A percentile compares a stretch with the other conserved stretches of the same genome.
Evolutionary conservation across 768 basidiomycete genomes (phyloP).

Genomic region (Punctularia strigosozonata): DNA sequence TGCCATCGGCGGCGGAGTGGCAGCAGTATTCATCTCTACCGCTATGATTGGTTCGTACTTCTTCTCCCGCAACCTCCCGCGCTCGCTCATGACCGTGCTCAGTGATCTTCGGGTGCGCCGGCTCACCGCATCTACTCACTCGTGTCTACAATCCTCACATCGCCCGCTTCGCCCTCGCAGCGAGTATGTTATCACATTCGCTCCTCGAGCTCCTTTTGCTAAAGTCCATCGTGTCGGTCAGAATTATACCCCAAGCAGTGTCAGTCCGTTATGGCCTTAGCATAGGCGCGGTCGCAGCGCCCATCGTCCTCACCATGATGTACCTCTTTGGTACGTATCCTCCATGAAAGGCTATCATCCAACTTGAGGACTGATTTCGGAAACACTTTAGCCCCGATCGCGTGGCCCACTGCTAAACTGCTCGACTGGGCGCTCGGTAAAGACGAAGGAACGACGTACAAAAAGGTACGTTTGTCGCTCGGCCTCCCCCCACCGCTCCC

Average conservation of each 20-base stretch:
- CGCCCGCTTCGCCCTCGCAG: neutral
- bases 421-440: constrained; percentile 75
- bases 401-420: constrained; percentile 51
- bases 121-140: neutral
- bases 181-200: neutral
- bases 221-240: constrained; percentile 11
- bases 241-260: constrained; percentile 64
- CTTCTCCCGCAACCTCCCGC: neutral
- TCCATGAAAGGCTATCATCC: too few relatives aligned
- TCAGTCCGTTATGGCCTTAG: constrained; percentile 50
- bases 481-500: too few relatives aligned
- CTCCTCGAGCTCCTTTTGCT: neutral
- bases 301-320: constrained; percentile 39
- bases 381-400: constrained; percentile 31
- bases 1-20: constrained; percentile 62
- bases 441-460: constrained; percentile 64
- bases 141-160: neutral
- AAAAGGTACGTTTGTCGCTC: too few relatives aligned
- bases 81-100: constrained; percentile 1
- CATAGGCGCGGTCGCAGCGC: constrained; percentile 41
- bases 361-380: neutral
- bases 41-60: constrained; percentile 46
- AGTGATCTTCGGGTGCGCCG: constrained; percentile 75
- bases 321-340: constrained; percentile 28
- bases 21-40: constrained; percentile 71